Evolutionary conservation across 2,329 filamentous ascomycete species (phyloP).

Genomic region (Immersiporthe knoxdaviesiana): DNA sequence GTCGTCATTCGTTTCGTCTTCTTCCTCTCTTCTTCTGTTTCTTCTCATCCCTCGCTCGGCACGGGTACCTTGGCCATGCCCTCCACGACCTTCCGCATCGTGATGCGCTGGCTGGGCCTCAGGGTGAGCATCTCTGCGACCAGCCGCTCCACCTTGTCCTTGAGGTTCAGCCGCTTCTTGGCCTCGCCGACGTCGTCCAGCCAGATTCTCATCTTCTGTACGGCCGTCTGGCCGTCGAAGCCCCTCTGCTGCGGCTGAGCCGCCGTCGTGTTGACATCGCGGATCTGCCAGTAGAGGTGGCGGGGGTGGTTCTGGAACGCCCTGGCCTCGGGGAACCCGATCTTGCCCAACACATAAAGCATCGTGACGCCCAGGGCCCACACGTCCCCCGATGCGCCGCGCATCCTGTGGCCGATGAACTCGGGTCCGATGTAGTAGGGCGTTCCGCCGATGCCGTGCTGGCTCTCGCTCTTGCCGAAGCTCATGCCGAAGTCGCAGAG

Average conservation of each 20-base stretch:
- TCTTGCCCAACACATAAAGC: conserved; percentile 61
- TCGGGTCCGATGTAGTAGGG: conserved; percentile 66
- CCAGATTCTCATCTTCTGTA: conserved; percentile 59
- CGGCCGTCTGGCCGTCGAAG: conserved; percentile 22
- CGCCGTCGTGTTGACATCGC: conserved; percentile 50
- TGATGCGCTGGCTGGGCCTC: conserved; percentile 55
- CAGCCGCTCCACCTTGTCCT: conserved; percentile 55
- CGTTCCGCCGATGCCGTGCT: conserved; percentile 52
- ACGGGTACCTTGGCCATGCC: conserved; percentile 42
- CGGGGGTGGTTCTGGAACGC: conserved; percentile 51
- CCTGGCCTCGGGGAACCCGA: conserved; percentile 58
- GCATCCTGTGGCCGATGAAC: conserved; percentile 58
- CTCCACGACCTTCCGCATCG: conserved; percentile 54
- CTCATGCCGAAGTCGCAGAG: conserved; percentile 65
- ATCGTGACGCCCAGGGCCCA: conserved; percentile 65
- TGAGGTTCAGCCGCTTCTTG: conserved; percentile 48
- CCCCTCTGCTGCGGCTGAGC: conserved; percentile 38
- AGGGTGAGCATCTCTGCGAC: conserved; percentile 59
- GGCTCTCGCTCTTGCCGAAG: conserved; percentile 50
- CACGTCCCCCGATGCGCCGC: conserved; percentile 59
- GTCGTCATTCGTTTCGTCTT: conserved; percentile 7
- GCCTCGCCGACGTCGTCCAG: conserved; percentile 56
- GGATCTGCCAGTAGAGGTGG: conserved; percentile 62
- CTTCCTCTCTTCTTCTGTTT: no score
- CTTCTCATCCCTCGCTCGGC: conserved; percentile 36